A percentile compares a stretch with the other conserved stretches of the same genome.
Evolutionary conservation across 2,329 filamentous ascomycete species (phyloP).

Genomic region (Simplicillium aogashimaense): DNA sequence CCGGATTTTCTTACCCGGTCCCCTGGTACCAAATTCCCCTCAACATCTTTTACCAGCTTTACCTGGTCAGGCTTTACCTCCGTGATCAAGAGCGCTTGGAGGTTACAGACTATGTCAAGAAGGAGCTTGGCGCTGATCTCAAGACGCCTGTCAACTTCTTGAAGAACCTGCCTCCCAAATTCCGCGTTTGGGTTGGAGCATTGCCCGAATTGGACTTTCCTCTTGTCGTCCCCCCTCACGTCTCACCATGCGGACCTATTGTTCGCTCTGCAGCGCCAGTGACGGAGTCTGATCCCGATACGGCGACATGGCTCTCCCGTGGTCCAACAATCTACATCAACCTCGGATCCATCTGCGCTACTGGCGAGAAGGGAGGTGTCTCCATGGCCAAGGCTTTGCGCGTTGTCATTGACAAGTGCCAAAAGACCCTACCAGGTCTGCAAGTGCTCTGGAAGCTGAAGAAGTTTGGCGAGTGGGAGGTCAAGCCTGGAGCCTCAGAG

Average conservation of each 20-base stretch:
- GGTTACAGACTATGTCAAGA: constrained; percentile 7
- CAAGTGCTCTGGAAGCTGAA: constrained; percentile 26
- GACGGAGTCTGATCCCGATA: constrained; percentile 23
- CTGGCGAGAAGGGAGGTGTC: constrained; percentile 20
- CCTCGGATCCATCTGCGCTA: constrained; percentile 28
- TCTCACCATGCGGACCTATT: constrained; percentile 37
- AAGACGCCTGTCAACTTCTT: constrained; percentile 13
- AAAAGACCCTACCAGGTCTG: constrained; percentile 2
- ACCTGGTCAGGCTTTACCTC: constrained; percentile 11
- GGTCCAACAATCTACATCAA: constrained; percentile 37
- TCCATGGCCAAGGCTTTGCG: constrained; percentile 28
- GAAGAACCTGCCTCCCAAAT: constrained; percentile 5
- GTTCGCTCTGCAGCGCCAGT: constrained; percentile 22
- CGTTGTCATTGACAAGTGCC: constrained; percentile 19
- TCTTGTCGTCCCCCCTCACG: constrained; percentile 24
- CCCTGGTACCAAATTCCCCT: constrained; percentile 29
- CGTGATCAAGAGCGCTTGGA: constrained; percentile 7
- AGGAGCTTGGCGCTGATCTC: constrained; percentile 9
- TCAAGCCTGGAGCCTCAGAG: constrained; percentile 3
- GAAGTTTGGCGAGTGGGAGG: constrained; percentile 8
- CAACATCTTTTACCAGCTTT: constrained; percentile 28
- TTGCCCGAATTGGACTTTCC: constrained; percentile 28
- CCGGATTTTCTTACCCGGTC: constrained; percentile 34
- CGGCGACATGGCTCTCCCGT: constrained; percentile 29
- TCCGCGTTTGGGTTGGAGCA: constrained; percentile 16